Evolutionary conservation across 192 early-diverging fungal species (phyloP).

Genomic region (Coemansia sp.): DNA sequence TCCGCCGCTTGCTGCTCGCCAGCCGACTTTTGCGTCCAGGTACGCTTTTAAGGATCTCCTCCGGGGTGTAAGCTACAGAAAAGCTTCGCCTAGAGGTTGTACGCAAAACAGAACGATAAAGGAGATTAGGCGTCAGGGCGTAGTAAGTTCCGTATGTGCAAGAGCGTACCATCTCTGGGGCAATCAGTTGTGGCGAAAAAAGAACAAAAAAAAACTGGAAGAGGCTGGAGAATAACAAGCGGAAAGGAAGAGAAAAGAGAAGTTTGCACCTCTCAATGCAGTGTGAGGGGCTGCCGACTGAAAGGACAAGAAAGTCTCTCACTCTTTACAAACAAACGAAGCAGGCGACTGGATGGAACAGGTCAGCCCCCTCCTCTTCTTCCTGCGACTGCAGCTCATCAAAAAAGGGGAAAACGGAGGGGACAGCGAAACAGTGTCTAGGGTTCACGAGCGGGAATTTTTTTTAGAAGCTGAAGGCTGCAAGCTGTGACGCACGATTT

Average conservation of each 20-base stretch:
- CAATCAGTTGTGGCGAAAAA: neutral
- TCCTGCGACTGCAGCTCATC: neutral
- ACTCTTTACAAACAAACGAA: slow-evolving; percentile 6
- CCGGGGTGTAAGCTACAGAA: neutral
- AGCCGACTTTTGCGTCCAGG: neutral
- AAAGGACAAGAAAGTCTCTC: slow-evolving; percentile 1
- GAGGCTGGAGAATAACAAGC: slow-evolving; percentile 2
- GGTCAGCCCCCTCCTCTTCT: slow-evolving; percentile 1
- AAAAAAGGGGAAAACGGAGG: neutral
- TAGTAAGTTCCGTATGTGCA: neutral
- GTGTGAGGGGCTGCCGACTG: neutral
- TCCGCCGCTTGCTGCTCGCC: neutral
- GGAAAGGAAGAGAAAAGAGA: neutral
- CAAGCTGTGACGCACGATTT: neutral
- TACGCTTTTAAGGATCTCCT: neutral
- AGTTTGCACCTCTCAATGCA: neutral
- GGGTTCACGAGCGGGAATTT: neutral
- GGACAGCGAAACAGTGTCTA: neutral
- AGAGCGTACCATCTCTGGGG: slow-evolving; percentile 1
- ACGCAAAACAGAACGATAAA: neutral
- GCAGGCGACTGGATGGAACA: neutral
- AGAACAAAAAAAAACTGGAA: neutral
- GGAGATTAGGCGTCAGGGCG: neutral
- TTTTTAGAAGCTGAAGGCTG: neutral
- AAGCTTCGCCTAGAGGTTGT: neutral